Base-by-base conservation (phyloP, 139 green algal species). In the Coelastrella sp. region DNA sequence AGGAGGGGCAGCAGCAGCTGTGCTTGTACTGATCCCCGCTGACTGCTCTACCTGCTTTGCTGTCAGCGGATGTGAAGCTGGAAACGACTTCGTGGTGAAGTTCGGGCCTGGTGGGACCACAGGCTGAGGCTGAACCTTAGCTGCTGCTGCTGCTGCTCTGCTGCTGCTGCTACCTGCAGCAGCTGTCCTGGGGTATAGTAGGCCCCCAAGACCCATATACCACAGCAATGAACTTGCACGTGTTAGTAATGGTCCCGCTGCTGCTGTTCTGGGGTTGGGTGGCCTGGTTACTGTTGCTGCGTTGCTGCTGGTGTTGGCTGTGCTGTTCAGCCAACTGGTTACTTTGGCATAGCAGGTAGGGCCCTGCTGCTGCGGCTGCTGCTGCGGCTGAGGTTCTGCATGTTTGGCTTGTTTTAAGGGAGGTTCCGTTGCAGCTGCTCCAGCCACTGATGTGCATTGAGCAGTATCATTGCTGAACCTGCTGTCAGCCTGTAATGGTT, bases 51-150 rank as follows among this genome's bases (percentile, higher is more conserved):
- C 23, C 53, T 82, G 75, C 69, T 79, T 19, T 45, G 32, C 21
- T 2, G 75, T 63, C 75, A 82, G 35, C 35, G 75, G 75, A n/a
- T 82, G 75, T 5, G 75, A 82, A 8, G 75, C 35, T n/a, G 75
- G 75, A 27, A 69, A 69, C 9, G 35, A 38, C 23, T 69, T 57
- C 3, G 75, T 40, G 4, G 72, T 64, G 72, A 27, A 62, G 9
- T 79, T 41, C 45, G 41, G 72, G 27, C 35, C 51, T 35, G 35
- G 40, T 59, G 45, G 23, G 7, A 35, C 30, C 40, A 27, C 21
- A 23, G 62, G 35, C 21, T 73, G 57, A 25, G 41, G 60, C 43
- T 45, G 62, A 6, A 37, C 53, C 9, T 21, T 51, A 25, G 57
- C 73, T 3, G 67, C 67, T 34, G 73, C 73, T 51, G 73, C 73